phyloP scores from a whole-genome alignment of 441 rosid species.

The Mallotus japonicus region DNA sequence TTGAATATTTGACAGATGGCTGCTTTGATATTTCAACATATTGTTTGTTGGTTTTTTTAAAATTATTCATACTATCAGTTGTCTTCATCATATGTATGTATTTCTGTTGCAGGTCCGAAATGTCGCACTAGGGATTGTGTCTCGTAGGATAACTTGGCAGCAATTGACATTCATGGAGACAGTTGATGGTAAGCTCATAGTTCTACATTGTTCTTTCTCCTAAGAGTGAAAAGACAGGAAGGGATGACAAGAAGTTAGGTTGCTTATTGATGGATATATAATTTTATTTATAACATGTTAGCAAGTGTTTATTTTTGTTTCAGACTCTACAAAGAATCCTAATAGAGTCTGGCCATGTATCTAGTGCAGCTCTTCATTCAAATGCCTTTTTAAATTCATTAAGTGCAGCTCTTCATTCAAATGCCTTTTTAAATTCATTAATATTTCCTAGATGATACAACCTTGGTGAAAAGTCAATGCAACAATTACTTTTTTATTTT shows the following conservation, averaged over 20 bases:
- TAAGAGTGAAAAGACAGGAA: background rate
- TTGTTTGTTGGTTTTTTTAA: background rate
- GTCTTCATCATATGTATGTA: background rate
- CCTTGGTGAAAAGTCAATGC: slow-evolving; percentile 2
- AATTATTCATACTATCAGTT: background rate
- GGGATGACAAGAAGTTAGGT: background rate
- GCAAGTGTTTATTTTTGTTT: background rate
- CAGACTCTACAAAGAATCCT: background rate
- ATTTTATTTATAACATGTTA: background rate
- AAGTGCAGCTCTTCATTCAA: too few relatives aligned
- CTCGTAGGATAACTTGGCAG: slow-evolving; percentile 87
- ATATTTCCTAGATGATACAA: background rate
- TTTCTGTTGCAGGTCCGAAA: slow-evolving; percentile 59
- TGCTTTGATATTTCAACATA: slow-evolving; percentile 1
- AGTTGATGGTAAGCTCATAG: slow-evolving; percentile 58
- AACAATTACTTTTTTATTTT: background rate
- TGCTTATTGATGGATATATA: background rate
- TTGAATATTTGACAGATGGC: too few relatives aligned
- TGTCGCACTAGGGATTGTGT: slow-evolving; percentile 84
- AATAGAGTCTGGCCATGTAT: background rate
- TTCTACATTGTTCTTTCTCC: background rate
- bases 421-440: background rate
- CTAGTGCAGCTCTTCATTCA: background rate
- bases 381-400: background rate
- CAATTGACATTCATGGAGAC: slow-evolving; percentile 78